A percentile compares a stretch with the other conserved stretches of the same genome.
Conservation (phyloP, 2,329 filamentous ascomycete genomes). For the Exophiala xenobiotica region DNA sequence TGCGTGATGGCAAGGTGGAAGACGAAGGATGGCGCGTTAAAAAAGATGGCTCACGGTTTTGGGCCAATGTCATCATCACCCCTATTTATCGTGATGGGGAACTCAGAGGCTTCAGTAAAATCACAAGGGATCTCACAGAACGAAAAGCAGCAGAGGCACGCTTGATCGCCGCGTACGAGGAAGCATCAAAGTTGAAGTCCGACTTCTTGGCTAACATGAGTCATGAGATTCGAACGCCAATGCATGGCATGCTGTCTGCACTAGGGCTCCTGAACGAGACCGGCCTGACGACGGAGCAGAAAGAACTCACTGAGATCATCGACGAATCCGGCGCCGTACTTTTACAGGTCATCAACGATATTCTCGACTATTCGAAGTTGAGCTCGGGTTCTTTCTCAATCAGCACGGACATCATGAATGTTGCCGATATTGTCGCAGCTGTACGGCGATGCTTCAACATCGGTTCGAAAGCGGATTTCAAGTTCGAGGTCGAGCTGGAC, state of each 20-base stretch:
- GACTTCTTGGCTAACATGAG: slow-evolving; percentile 64
- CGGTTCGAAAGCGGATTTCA: slow-evolving; percentile 29
- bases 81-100: slow-evolving; percentile 53
- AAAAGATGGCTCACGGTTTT: slow-evolving; percentile 59
- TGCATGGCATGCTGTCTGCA: slow-evolving; percentile 64
- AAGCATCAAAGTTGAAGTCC: slow-evolving; percentile 62
- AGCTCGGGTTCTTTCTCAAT: slow-evolving; percentile 55
- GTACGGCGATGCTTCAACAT: slow-evolving; percentile 21
- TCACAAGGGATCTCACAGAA: slow-evolving; percentile 53
- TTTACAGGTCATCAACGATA: slow-evolving; percentile 63
- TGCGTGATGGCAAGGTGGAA: slow-evolving; percentile 57
- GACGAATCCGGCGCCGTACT: slow-evolving; percentile 60
- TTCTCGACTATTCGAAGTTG: slow-evolving; percentile 66
- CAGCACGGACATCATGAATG: slow-evolving; percentile 31
- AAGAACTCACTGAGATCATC: slow-evolving; percentile 58
- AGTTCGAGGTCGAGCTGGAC: slow-evolving; percentile 40
- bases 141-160: slow-evolving; percentile 52
- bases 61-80: slow-evolving; percentile 62
- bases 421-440: slow-evolving; percentile 20
- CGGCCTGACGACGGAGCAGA: slow-evolving; percentile 53
- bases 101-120: slow-evolving; percentile 59
- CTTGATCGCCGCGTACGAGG: slow-evolving; percentile 58
- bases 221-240: slow-evolving; percentile 64
- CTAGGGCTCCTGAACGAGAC: slow-evolving; percentile 58
- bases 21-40: slow-evolving; percentile 62